Percentiles rank a stretch among this genome's conserved stretches.
phyloP scores from a whole-genome alignment of 306 rosid species.

The Citrullus colocynthis region DNA sequence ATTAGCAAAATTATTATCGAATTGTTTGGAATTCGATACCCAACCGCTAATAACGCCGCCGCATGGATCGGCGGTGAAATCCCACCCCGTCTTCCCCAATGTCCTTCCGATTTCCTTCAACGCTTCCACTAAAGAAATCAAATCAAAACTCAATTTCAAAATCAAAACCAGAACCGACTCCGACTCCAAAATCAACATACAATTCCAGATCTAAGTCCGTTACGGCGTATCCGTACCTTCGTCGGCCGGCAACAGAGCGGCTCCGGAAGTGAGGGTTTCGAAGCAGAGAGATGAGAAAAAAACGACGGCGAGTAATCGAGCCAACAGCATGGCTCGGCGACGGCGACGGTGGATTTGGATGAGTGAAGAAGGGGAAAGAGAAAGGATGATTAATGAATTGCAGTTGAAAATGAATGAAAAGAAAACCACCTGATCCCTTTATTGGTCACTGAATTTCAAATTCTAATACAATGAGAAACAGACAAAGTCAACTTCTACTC shows the following conservation, averaged over 20 bases:
- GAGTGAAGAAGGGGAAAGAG: not conserved
- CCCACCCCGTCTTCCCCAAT: conserved; percentile 41
- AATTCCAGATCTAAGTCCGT: not conserved
- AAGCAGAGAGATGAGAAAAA: not conserved
- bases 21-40: not conserved
- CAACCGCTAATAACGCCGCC: conserved; percentile 20
- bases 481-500: too few relatives aligned
- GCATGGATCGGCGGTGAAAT: conserved; percentile 42
- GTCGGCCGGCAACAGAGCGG: not conserved
- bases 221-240: not conserved
- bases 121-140: conserved; percentile 23
- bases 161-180: not conserved
- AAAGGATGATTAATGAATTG: too few relatives aligned
- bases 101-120: conserved; percentile 25
- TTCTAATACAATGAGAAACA: too few relatives aligned
- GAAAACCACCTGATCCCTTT: not conserved
- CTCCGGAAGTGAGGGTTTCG: not conserved
- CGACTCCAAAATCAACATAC: not conserved
- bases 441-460: not conserved
- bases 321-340: not conserved
- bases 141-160: not conserved
- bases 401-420: not conserved
- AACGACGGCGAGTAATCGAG: not conserved
- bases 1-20: conserved; percentile 6
- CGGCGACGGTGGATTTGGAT: not conserved